A percentile compares a stretch with the other conserved stretches of the same genome.
phyloP scores from a whole-genome alignment of 176 grass and related monocot genomes.

The Triticum dicoccoides region DNA sequence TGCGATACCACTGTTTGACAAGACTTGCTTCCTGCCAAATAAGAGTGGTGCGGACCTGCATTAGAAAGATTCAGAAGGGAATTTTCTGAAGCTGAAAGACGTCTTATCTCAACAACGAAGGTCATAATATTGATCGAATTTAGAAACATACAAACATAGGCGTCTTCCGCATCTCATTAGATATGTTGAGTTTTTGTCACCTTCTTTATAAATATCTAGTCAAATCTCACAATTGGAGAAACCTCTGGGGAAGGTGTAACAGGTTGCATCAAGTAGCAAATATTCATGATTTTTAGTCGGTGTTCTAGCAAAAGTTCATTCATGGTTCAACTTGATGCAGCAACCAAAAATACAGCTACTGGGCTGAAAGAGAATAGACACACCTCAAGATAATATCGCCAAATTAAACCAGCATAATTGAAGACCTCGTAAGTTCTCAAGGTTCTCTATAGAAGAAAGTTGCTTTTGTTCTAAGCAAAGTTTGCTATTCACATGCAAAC shows the following conservation, averaged over 20 bases:
- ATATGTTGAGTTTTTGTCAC: background rate
- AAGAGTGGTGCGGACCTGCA: conserved; percentile 47
- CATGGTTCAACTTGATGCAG: conserved; percentile 4
- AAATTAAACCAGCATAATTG: background rate
- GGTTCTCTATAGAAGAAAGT: background rate
- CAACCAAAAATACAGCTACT: background rate
- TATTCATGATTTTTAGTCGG: background rate
- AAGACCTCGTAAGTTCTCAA: background rate
- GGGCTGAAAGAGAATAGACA: background rate
- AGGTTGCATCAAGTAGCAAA: conserved; percentile 12
- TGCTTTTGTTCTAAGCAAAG: background rate
- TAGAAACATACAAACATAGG: background rate
- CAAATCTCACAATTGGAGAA: background rate
- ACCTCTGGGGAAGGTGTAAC: background rate
- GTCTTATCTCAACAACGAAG: background rate
- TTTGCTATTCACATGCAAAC: background rate
- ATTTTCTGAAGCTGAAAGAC: conserved; percentile 39
- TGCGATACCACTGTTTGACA: conserved; percentile 84
- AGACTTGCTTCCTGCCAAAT: conserved; percentile 95
- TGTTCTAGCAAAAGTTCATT: conserved; percentile 1
- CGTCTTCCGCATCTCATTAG: background rate
- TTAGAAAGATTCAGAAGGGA: conserved; percentile 48
- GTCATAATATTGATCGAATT: conserved; percentile 9
- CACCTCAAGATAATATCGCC: background rate
- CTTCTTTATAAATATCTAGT: background rate